These are phyloP conservation scores for Leptosphaerulina australis DNA, from an alignment of 2,329 filamentous ascomycete species.

Conservation along the genomic window DNA sequence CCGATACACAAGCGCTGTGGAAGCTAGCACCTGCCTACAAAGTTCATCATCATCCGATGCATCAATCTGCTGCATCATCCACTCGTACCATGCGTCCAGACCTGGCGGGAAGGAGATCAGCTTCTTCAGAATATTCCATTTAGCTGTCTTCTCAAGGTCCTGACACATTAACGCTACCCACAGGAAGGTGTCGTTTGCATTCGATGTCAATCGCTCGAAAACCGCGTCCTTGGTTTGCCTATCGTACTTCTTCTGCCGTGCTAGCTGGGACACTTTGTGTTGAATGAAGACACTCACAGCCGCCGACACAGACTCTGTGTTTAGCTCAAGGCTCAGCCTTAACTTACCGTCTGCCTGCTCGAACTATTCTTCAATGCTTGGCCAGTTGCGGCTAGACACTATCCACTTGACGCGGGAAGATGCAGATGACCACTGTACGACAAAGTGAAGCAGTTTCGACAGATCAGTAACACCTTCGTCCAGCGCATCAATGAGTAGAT, in stretches of 20 bases:
- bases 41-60: background rate
- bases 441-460: conserved; percentile 13
- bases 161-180: conserved; percentile 41
- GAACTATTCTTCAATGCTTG: conserved; percentile 22
- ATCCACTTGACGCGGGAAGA: conserved; percentile 16
- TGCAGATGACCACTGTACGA: background rate
- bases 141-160: conserved; percentile 31
- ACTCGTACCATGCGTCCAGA: conserved; percentile 48
- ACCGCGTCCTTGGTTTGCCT: conserved; percentile 26
- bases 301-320: conserved; percentile 31
- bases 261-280: conserved; percentile 41
- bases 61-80: conserved; percentile 49
- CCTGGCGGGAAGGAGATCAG: conserved; percentile 44
- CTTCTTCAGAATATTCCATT: conserved; percentile 15
- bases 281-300: conserved; percentile 50
- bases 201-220: conserved; percentile 27
- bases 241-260: background rate
- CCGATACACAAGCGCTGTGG: conserved; percentile 36
- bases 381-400: conserved; percentile 17
- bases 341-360: conserved; percentile 19
- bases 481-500: conserved; percentile 24
- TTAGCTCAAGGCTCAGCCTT: conserved; percentile 41
- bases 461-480: conserved; percentile 18
- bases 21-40: background rate
- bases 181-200: conserved; percentile 49